Percentiles rank a stretch among this genome's conserved stretches.
phyloP scores from a whole-genome alignment of 202 grass and related monocot genomes.

The Schoenoplectus triqueter region DNA sequence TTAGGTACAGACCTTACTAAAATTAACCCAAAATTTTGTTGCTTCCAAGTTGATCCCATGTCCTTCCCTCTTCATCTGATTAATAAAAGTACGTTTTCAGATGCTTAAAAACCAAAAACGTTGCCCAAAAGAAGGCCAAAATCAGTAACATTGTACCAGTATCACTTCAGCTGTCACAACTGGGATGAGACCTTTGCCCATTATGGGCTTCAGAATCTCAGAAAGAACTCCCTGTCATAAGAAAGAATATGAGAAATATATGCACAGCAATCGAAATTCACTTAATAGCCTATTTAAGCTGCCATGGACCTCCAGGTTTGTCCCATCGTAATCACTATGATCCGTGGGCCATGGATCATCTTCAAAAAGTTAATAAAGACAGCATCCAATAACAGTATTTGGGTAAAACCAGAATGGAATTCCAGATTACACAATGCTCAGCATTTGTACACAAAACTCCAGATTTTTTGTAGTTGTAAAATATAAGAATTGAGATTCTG shows the following conservation, averaged over 20 bases:
- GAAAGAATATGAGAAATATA: constrained; percentile 29
- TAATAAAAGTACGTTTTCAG: neutral
- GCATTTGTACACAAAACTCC: neutral
- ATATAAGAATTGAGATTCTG: constrained; percentile 7
- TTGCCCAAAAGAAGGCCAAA: constrained; percentile 1
- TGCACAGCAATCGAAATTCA: neutral
- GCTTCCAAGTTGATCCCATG: neutral
- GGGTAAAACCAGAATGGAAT: neutral
- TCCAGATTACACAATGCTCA: neutral
- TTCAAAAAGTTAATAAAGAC: constrained; percentile 2
- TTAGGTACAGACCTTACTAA: neutral
- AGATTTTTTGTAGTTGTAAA: neutral
- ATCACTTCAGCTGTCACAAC: constrained; percentile 42
- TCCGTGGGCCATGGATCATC: neutral
- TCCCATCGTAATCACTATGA: neutral
- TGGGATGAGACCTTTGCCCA: constrained; percentile 96
- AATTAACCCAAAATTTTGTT: constrained; percentile 7
- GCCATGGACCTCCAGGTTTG: neutral
- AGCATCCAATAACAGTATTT: neutral
- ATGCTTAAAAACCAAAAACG: neutral
- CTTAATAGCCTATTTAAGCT: neutral
- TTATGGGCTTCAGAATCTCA: constrained; percentile 96
- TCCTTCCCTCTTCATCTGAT: neutral
- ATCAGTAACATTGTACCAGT: neutral
- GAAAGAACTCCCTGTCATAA: constrained; percentile 74